Evolutionary conservation across 2,329 filamentous ascomycete genomes (phyloP).

Genomic region (Didymella arachidicola): DNA sequence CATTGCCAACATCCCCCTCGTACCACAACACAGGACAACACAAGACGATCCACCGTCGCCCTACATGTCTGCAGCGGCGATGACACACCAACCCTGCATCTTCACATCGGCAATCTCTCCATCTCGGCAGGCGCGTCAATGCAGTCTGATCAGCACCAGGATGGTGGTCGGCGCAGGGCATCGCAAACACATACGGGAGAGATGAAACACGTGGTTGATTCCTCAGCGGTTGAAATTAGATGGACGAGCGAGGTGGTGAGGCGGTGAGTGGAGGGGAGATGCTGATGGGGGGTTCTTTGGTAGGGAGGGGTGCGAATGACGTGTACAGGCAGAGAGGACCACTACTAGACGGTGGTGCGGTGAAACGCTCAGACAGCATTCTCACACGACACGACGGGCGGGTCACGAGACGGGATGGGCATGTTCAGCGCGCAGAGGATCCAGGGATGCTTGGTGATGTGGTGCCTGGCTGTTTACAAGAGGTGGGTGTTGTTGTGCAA

Average conservation of each 20-base stretch:
- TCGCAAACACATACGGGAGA: conserved; percentile 1
- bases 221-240: no score
- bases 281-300: no score
- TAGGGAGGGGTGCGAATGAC: background rate
- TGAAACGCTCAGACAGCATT: conserved; percentile 19
- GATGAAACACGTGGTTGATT: no score
- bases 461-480: no score
- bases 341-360: background rate
- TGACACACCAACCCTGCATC: background rate
- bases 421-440: no score
- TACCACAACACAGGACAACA: no score
- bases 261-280: background rate
- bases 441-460: no score
- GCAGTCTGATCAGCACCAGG: conserved; percentile 14
- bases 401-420: background rate
- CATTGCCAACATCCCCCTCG: no score
- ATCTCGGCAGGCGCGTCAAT: no score
- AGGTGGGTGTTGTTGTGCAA: no score
- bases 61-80: background rate
- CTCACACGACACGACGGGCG: conserved; percentile 24
- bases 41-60: background rate
- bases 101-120: conserved; percentile 22
- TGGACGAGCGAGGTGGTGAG: no score
- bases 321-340: background rate
- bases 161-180: no score